Evolutionary conservation across 2,329 filamentous ascomycete genomes (phyloP).

Genomic region (Shiraia bambusicola): DNA sequence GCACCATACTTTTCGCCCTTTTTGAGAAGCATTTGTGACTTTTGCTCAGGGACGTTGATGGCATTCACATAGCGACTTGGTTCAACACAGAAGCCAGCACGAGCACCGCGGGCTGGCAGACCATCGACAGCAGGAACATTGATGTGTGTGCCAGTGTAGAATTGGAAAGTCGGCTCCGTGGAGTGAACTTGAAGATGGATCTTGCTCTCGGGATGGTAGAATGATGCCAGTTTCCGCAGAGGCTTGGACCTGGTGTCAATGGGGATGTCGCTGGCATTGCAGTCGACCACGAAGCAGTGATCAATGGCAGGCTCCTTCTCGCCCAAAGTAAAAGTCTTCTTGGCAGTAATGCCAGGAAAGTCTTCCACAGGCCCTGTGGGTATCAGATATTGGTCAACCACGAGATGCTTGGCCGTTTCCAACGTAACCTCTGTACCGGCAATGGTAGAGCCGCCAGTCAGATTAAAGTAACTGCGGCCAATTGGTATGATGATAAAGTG

Average conservation of each 20-base stretch:
- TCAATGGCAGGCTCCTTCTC: slow-evolving; percentile 74
- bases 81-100: slow-evolving; percentile 88
- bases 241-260: slow-evolving; percentile 57
- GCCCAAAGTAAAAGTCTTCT: slow-evolving; percentile 71
- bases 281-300: slow-evolving; percentile 82
- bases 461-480: slow-evolving; percentile 64
- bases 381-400: slow-evolving; percentile 71
- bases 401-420: slow-evolving; percentile 66
- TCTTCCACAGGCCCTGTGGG: slow-evolving; percentile 67
- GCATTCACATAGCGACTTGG: slow-evolving; percentile 90
- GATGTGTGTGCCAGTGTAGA: slow-evolving; percentile 88
- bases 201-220: slow-evolving; percentile 71
- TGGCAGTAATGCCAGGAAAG: slow-evolving; percentile 66
- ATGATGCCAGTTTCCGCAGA: slow-evolving; percentile 67
- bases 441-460: slow-evolving; percentile 60
- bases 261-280: slow-evolving; percentile 55
- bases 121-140: slow-evolving; percentile 66
- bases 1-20: slow-evolving; percentile 82
- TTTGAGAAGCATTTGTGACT: slow-evolving; percentile 74
- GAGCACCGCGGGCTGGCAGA: slow-evolving; percentile 63
- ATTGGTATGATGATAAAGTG: slow-evolving; percentile 1
- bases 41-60: slow-evolving; percentile 78
- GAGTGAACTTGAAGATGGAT: slow-evolving; percentile 84
- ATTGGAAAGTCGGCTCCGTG: slow-evolving; percentile 95
- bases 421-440: slow-evolving; percentile 63